Evolutionary conservation across 768 basidiomycete genomes (phyloP).

Genomic region (Termitomyces sp.): DNA sequence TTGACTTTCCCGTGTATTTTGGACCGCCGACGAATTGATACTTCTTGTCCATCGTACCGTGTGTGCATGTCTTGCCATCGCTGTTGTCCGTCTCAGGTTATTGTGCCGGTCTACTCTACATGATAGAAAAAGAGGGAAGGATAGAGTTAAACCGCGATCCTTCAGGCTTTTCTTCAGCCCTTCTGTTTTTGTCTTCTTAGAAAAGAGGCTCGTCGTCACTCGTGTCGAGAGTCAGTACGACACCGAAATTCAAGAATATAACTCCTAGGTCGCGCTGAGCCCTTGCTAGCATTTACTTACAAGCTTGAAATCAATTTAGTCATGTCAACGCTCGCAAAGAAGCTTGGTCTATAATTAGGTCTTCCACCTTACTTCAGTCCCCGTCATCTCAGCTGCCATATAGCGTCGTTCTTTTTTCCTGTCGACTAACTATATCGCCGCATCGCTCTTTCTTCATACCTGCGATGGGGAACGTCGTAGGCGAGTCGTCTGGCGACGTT

Average conservation of each 20-base stretch:
- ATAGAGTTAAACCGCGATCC: background rate
- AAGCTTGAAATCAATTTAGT: background rate
- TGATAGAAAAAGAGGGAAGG: background rate
- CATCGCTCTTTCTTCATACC: background rate
- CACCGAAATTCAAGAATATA: background rate
- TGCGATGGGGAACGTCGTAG: conserved; percentile 13
- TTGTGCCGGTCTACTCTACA: background rate
- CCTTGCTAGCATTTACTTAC: background rate
- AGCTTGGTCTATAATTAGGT: conserved; percentile 2
- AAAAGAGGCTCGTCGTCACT: no score
- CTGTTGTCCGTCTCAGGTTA: background rate
- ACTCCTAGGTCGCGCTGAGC: background rate
- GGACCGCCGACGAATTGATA: background rate
- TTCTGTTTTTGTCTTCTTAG: no score
- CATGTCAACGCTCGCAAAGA: background rate
- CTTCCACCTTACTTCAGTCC: conserved; percentile 15
- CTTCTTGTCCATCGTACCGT: background rate
- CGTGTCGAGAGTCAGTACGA: background rate
- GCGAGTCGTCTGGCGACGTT: conserved; percentile 9
- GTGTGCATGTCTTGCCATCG: background rate
- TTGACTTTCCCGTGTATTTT: background rate
- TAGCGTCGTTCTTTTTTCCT: background rate
- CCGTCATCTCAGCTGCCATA: conserved; percentile 9
- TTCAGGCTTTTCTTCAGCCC: background rate
- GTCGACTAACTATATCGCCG: background rate